Conservation (phyloP, 306 rosid species). For the Geum urbanum region DNA sequence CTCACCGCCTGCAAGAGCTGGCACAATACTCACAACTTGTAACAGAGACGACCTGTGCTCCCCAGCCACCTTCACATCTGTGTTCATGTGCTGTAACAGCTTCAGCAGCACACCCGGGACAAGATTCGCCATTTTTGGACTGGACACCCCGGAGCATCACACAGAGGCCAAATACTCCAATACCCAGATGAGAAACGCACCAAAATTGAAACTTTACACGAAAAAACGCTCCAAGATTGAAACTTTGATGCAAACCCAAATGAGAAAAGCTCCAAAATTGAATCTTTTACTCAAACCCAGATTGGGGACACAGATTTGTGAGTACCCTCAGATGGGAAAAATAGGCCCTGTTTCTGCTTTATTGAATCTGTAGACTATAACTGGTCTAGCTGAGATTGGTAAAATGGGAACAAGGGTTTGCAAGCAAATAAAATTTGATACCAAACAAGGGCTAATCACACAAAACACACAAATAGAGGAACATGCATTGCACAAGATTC, state of each 20-base stretch:
- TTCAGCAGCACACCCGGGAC: slow-evolving; percentile 95
- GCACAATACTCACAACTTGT: slow-evolving; percentile 95
- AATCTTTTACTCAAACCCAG: slow-evolving; percentile 18
- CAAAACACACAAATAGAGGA: slow-evolving; percentile 20
- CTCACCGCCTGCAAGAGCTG: slow-evolving; percentile 88
- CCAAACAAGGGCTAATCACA: slow-evolving; percentile 32
- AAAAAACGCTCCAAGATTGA: neutral
- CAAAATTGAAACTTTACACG: neutral
- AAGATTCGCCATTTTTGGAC: slow-evolving; percentile 79
- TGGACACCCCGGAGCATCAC: slow-evolving; percentile 44
- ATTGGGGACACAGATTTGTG: neutral
- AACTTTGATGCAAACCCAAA: neutral
- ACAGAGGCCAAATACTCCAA: slow-evolving; percentile 23
- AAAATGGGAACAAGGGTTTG: slow-evolving; percentile 10
- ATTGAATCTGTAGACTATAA: slow-evolving; percentile 25
- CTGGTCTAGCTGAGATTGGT: slow-evolving; percentile 8
- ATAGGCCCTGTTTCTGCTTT: neutral
- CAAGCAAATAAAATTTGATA: slow-evolving; percentile 21
- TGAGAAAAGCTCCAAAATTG: slow-evolving; percentile 10
- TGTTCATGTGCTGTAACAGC: slow-evolving; percentile 94
- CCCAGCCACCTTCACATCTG: slow-evolving; percentile 81
- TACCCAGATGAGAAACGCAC: slow-evolving; percentile 23
- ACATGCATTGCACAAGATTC: slow-evolving; percentile 24
- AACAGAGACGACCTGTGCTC: slow-evolving; percentile 88
- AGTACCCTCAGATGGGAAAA: slow-evolving; percentile 17